Evolutionary conservation across 768 basidiomycete genomes (phyloP).

Genomic region (Symmetrospora coprosmae): DNA sequence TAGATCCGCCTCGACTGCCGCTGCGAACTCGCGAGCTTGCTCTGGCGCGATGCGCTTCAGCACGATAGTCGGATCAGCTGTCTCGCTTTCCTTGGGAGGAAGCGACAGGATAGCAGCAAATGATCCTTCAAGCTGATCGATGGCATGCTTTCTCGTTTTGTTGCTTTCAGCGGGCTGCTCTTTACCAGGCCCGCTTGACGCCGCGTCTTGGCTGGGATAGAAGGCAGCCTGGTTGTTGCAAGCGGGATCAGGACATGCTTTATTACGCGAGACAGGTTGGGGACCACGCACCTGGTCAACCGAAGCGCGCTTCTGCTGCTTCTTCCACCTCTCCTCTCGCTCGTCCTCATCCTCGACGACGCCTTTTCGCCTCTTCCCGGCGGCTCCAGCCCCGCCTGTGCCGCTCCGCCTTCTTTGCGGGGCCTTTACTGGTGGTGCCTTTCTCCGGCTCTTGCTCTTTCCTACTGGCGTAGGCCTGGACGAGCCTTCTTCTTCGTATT

Average conservation of each 20-base stretch:
- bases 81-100: too few relatives aligned
- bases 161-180: too few relatives aligned
- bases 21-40: constrained; percentile 37
- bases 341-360: constrained; percentile 44
- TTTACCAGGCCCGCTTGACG: too few relatives aligned
- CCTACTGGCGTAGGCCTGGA: background rate
- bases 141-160: too few relatives aligned
- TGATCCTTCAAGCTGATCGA: too few relatives aligned
- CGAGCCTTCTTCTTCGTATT: background rate
- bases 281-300: background rate
- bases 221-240: too few relatives aligned
- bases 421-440: background rate
- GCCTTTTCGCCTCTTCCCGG: constrained; percentile 41
- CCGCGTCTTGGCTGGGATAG: too few relatives aligned
- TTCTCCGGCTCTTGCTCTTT: background rate
- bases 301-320: background rate
- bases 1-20: constrained; percentile 58
- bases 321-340: constrained; percentile 45
- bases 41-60: too few relatives aligned
- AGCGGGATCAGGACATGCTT: too few relatives aligned
- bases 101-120: too few relatives aligned
- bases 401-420: constrained; percentile 48
- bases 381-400: background rate
- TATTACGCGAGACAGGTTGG: too few relatives aligned
- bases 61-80: too few relatives aligned